phyloP scores from a whole-genome alignment of 495 filamentous ascomycete species.

The Cairneyella variabilis region DNA sequence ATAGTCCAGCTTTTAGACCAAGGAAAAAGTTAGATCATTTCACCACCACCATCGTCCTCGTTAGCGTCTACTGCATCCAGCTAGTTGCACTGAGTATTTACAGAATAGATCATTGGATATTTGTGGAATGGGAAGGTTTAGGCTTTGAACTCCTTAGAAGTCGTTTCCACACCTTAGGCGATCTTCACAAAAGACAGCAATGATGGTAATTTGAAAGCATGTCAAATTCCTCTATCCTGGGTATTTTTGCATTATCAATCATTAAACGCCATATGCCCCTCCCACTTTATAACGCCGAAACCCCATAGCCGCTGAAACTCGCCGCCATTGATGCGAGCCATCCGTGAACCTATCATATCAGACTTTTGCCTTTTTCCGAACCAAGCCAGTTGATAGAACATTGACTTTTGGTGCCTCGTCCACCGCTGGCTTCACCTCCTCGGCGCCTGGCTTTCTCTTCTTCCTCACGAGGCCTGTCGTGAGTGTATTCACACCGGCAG shows the following conservation, averaged over 20 bases:
- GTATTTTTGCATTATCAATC: conserved; percentile 12
- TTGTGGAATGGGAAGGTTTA: no score
- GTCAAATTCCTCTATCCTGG: conserved; percentile 19
- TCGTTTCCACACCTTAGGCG: no score
- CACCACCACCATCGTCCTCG: no score
- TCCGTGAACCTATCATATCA: conserved; percentile 5
- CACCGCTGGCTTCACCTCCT: conserved; percentile 1
- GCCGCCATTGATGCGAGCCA: not conserved
- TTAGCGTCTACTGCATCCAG: no score
- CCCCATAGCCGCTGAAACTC: not conserved
- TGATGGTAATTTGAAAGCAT: no score
- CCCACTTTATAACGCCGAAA: not conserved
- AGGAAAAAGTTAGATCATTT: no score
- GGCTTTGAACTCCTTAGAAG: no score
- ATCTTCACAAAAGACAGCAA: no score
- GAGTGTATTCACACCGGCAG: conserved; percentile 29
- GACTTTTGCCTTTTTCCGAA: conserved; percentile 65
- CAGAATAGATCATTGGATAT: no score
- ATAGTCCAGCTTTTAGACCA: no score
- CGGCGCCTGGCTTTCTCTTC: conserved; percentile 27
- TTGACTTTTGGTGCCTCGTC: conserved; percentile 42
- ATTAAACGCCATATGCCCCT: conserved; percentile 1
- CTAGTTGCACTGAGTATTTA: no score
- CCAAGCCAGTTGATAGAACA: conserved; percentile 51
- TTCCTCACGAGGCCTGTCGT: conserved; percentile 28